These are phyloP conservation scores for Serendipita sp. DNA, from an alignment of 768 basidiomycete species.

Conservation along the genomic window DNA sequence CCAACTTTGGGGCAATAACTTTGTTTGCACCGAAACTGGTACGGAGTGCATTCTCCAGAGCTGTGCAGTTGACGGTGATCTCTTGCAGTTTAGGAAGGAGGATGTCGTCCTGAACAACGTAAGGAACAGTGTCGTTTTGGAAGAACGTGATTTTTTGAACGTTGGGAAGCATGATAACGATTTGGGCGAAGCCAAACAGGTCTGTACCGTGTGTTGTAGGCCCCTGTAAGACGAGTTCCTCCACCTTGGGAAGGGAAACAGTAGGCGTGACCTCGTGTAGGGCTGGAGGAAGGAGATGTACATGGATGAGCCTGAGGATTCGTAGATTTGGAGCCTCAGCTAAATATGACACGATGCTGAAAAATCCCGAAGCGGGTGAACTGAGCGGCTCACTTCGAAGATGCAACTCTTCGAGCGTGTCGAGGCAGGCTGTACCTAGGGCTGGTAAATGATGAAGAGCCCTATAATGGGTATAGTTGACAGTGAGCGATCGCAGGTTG, in stretches of 20 bases:
- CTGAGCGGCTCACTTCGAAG: background rate
- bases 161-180: background rate
- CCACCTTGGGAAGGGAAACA: background rate
- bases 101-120: background rate
- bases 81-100: background rate
- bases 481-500: background rate
- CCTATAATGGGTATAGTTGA: conserved; percentile 1
- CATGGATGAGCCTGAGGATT: background rate
- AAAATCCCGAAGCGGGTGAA: conserved; percentile 1
- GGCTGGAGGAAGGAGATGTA: background rate
- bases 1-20: background rate
- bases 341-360: conserved; percentile 1
- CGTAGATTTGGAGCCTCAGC: conserved; percentile 1
- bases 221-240: conserved; percentile 1
- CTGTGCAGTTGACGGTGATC: background rate
- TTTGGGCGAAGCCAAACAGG: background rate
- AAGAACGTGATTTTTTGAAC: conserved; percentile 1
- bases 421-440: background rate
- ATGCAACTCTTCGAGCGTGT: conserved; percentile 2
- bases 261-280: background rate
- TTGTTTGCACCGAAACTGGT: background rate
- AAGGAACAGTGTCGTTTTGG: conserved; percentile 3
- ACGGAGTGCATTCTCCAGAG: background rate
- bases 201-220: background rate
- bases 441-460: background rate